Evolutionary conservation across 116 monocot genomes (phyloP).

Genomic region (Phalaenopsis hybrid): DNA sequence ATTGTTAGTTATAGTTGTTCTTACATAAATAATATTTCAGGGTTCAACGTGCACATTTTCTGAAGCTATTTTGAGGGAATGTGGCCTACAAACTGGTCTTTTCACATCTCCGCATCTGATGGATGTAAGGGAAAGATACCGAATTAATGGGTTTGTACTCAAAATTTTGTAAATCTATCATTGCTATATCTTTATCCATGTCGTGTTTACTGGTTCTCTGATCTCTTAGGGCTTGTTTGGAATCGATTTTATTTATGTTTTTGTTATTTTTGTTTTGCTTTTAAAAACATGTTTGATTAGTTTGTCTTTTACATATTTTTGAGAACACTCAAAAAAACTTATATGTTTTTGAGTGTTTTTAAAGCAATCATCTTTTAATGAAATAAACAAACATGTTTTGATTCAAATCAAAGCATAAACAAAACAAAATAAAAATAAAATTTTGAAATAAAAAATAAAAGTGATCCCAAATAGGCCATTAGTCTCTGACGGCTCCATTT

Average conservation of each 20-base stretch:
- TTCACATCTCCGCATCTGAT: slow-evolving; percentile 89
- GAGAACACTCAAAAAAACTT: too few species aligned
- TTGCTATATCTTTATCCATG: background rate
- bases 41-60: slow-evolving; percentile 90
- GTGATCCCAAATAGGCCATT: too few species aligned
- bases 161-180: background rate
- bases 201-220: background rate
- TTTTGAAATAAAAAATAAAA: too few species aligned
- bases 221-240: background rate
- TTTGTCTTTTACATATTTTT: too few species aligned
- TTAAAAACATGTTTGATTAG: too few species aligned
- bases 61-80: slow-evolving; percentile 82
- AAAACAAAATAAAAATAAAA: too few species aligned
- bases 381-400: too few species aligned
- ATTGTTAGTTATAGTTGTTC: background rate
- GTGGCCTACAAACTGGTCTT: slow-evolving; percentile 74
- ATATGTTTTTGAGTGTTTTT: too few species aligned
- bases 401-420: too few species aligned
- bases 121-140: slow-evolving; percentile 82
- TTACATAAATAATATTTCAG: slow-evolving; percentile 33
- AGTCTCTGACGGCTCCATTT: background rate
- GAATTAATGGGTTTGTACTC: slow-evolving; percentile 68
- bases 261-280: too few species aligned
- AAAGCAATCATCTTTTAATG: too few species aligned
- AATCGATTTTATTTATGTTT: too few species aligned